phyloP scores from a whole-genome alignment of 768 basidiomycete species.

The Xanthoconium stramineum region DNA sequence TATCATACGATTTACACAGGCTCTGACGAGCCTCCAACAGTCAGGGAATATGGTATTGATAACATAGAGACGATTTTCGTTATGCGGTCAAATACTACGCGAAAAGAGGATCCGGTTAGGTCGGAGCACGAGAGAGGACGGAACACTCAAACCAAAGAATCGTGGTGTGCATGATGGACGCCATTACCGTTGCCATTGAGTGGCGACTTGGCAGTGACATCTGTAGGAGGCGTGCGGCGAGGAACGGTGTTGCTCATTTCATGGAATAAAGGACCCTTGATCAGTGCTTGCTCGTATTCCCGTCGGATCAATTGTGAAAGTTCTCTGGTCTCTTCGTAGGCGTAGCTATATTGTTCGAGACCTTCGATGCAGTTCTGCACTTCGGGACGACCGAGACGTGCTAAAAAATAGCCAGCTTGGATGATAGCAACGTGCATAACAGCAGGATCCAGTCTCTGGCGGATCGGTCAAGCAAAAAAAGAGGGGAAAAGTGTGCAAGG shows the following conservation, averaged over 20 bases:
- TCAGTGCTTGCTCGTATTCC: constrained; percentile 41
- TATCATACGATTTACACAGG: constrained; percentile 23
- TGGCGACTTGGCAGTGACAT: constrained; percentile 13
- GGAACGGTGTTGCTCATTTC: constrained; percentile 39
- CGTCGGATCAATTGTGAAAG: constrained; percentile 64
- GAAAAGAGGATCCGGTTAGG: constrained; percentile 9
- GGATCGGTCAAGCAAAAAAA: constrained; percentile 3
- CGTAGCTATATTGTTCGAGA: constrained; percentile 83
- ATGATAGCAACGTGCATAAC: constrained; percentile 87
- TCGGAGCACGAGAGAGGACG: not conserved
- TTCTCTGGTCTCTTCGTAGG: constrained; percentile 83
- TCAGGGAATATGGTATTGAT: constrained; percentile 26
- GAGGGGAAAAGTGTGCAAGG: constrained; percentile 7
- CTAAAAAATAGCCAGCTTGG: constrained; percentile 79
- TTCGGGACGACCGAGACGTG: constrained; percentile 78
- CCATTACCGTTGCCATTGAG: constrained; percentile 20
- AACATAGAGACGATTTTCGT: constrained; percentile 16
- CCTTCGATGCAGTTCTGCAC: constrained; percentile 81
- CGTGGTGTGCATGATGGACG: constrained; percentile 14
- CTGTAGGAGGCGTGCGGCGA: constrained; percentile 22
- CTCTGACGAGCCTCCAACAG: constrained; percentile 5
- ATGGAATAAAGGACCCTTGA: constrained; percentile 37
- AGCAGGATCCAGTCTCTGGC: constrained; percentile 75
- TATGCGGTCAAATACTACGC: constrained; percentile 26
- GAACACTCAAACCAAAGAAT: constrained; percentile 14